These are phyloP conservation scores for Lactarius sp. DNA, from an alignment of 768 basidiomycete species.

Conservation along the genomic window DNA sequence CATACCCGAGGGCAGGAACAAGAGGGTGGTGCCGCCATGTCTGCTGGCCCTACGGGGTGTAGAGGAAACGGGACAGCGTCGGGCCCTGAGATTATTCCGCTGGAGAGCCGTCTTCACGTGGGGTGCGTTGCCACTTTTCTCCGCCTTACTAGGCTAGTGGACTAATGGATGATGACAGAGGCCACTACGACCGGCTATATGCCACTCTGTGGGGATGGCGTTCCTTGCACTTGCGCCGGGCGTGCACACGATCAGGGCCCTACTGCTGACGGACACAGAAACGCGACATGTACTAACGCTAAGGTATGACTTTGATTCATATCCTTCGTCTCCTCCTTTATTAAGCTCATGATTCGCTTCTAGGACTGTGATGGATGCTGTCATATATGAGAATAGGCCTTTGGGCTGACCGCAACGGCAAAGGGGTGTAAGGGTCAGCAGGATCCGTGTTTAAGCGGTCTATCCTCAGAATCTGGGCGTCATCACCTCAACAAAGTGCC, in stretches of 20 bases:
- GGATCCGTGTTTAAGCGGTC: no score
- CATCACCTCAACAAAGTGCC: no score
- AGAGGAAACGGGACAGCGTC: background rate
- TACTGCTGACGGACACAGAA: conserved; percentile 72
- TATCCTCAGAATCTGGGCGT: no score
- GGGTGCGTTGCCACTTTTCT: conserved; percentile 49
- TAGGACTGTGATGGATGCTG: conserved; percentile 63
- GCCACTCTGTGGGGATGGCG: conserved; percentile 85
- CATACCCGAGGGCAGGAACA: conserved; percentile 32
- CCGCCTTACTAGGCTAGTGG: background rate
- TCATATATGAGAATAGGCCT: conserved; percentile 3
- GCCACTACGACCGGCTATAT: conserved; percentile 72
- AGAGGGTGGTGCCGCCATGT: conserved; percentile 10
- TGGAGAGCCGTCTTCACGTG: conserved; percentile 74
- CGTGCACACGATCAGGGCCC: conserved; percentile 66
- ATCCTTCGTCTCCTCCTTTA: no score
- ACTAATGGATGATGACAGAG: conserved; percentile 34
- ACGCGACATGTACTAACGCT: no score
- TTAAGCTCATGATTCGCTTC: no score
- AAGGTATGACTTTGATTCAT: no score
- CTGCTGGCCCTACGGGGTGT: background rate
- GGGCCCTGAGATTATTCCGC: conserved; percentile 58
- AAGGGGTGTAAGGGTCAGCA: no score
- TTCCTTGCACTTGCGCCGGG: conserved; percentile 79
- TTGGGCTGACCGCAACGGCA: no score